phyloP scores from a whole-genome alignment of 495 filamentous ascomycete genomes.

The Lentithecium fluviatile region DNA sequence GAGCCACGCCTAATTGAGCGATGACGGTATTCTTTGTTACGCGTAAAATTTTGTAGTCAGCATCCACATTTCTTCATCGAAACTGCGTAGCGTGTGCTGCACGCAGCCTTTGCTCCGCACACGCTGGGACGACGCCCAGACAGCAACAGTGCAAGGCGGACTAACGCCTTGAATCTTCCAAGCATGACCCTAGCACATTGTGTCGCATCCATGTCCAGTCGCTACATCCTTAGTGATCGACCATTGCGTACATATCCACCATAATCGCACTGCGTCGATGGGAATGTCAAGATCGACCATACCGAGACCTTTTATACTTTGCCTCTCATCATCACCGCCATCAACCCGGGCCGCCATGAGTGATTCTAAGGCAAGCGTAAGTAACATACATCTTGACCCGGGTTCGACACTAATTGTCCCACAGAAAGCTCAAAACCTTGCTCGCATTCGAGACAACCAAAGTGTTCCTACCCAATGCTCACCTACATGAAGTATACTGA shows the following conservation, averaged over 20 bases:
- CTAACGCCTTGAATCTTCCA: too few relatives aligned
- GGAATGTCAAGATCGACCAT: constrained; percentile 13
- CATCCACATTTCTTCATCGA: too few relatives aligned
- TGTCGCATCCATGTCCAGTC: too few relatives aligned
- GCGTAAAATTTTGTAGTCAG: too few relatives aligned
- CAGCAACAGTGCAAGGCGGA: too few relatives aligned
- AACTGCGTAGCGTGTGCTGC: too few relatives aligned
- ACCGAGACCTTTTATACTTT: not conserved
- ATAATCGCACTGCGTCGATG: not conserved
- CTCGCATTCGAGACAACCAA: constrained; percentile 75
- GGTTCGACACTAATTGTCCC: constrained; percentile 1
- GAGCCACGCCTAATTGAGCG: too few relatives aligned
- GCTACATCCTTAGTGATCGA: not conserved
- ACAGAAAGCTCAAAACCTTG: constrained; percentile 47
- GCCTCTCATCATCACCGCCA: not conserved
- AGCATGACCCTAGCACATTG: too few relatives aligned
- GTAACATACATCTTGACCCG: not conserved
- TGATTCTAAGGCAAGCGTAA: constrained; percentile 24
- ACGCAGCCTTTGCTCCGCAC: too few relatives aligned
- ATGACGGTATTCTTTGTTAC: too few relatives aligned
- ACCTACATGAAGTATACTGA: not conserved
- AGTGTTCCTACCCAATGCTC: constrained; percentile 39
- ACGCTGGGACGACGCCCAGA: too few relatives aligned
- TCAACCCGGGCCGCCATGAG: constrained; percentile 22
- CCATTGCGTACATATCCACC: not conserved